Evolutionary conservation across 2,329 filamentous ascomycete genomes (phyloP).

Genomic region (Zarea fungicola): DNA sequence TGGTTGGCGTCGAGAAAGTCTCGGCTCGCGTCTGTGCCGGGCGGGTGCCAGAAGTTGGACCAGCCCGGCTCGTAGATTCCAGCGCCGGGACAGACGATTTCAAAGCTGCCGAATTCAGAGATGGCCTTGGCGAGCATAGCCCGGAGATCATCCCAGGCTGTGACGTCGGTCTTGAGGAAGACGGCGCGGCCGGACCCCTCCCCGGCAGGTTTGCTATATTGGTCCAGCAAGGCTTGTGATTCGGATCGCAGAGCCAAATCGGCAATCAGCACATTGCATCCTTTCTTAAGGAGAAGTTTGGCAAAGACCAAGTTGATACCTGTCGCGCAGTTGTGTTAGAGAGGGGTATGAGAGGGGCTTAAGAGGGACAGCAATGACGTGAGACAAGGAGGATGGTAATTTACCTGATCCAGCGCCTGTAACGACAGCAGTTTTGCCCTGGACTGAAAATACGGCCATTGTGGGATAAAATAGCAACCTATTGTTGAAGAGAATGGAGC

Average conservation of each 20-base stretch:
- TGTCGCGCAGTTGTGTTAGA: slow-evolving; percentile 12
- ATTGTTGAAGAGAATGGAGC: too few species aligned
- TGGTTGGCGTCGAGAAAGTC: slow-evolving; percentile 25
- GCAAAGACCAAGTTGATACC: slow-evolving; percentile 42
- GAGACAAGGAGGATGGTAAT: neutral
- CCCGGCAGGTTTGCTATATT: slow-evolving; percentile 15
- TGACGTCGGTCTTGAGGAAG: slow-evolving; percentile 41
- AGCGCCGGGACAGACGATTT: slow-evolving; percentile 41
- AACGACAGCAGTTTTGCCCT: slow-evolving; percentile 25
- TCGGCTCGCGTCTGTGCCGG: slow-evolving; percentile 28
- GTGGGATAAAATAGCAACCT: neutral
- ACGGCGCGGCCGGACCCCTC: slow-evolving; percentile 23
- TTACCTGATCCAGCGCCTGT: slow-evolving; percentile 26
- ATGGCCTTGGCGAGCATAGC: slow-evolving; percentile 30
- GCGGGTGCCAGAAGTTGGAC: slow-evolving; percentile 39
- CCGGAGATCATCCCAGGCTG: slow-evolving; percentile 34
- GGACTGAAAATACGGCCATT: slow-evolving; percentile 19
- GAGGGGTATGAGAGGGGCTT: neutral
- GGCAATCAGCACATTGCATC: slow-evolving; percentile 41
- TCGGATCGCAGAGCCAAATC: slow-evolving; percentile 39
- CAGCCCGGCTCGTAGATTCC: slow-evolving; percentile 42
- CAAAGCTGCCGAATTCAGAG: slow-evolving; percentile 32
- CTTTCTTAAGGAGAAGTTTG: slow-evolving; percentile 32
- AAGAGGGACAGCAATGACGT: neutral
- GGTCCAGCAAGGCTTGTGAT: slow-evolving; percentile 29